phyloP scores from a whole-genome alignment of 768 basidiomycete genomes.

The Kwoniella sp. region DNA sequence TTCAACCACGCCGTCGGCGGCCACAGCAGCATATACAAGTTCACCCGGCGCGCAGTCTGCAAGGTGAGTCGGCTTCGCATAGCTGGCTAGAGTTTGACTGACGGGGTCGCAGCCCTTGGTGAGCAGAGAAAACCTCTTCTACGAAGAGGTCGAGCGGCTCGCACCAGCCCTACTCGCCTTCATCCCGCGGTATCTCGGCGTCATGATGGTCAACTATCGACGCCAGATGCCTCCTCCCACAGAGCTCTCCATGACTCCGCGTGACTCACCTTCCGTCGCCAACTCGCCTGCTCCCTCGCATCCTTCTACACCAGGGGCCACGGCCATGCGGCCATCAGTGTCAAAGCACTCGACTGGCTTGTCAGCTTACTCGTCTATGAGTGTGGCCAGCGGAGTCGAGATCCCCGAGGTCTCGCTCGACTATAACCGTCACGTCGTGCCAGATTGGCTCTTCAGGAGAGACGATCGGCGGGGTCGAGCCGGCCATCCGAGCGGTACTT shows the following conservation, averaged over 20 bases:
- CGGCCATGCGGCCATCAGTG: conserved; percentile 9
- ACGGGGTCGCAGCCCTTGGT: conserved; percentile 74
- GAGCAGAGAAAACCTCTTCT: conserved; percentile 93
- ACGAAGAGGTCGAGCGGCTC: conserved; percentile 90
- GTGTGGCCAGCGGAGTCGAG: conserved; percentile 62
- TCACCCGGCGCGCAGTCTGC: conserved; percentile 94
- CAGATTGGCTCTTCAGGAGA: conserved; percentile 72
- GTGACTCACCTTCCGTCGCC: conserved; percentile 3
- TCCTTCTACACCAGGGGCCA: conserved; percentile 26
- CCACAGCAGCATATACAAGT: conserved; percentile 94
- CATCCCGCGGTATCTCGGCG: conserved; percentile 96
- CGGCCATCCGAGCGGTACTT: conserved; percentile 3
- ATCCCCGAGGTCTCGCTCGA: conserved; percentile 91
- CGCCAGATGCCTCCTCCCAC: conserved; percentile 55
- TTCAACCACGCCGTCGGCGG: conserved; percentile 98
- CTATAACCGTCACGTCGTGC: conserved; percentile 91
- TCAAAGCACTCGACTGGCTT: conserved; percentile 12
- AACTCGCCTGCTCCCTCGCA: conserved; percentile 23
- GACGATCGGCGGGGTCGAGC: conserved; percentile 25
- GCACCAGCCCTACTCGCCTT: conserved; percentile 87
- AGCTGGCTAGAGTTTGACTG: too few relatives aligned
- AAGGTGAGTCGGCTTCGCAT: conserved; percentile 89
- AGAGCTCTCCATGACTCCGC: conserved; percentile 22
- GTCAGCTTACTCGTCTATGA: conserved; percentile 4
- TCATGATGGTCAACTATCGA: conserved; percentile 96